Percentiles rank a stretch among this genome's conserved stretches.
phyloP scores from a whole-genome alignment of 495 filamentous ascomycete genomes.

The Halenospora varia region DNA sequence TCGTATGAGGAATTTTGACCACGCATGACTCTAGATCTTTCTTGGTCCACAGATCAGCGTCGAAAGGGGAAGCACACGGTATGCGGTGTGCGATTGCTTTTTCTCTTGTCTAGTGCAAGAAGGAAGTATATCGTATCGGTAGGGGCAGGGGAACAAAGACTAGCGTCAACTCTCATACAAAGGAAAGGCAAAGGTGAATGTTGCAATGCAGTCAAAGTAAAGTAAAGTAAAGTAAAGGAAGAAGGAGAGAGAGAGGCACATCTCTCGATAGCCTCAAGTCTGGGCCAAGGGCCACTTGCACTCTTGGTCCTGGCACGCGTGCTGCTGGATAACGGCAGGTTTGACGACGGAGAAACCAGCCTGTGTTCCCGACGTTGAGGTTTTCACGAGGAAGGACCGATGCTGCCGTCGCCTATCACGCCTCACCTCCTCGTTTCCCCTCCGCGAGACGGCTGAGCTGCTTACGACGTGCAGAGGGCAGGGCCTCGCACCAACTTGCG shows the following conservation, averaged over 20 bases:
- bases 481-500: too few species aligned
- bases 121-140: background rate
- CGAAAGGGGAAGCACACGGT: too few species aligned
- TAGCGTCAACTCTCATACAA: background rate
- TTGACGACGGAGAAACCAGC: background rate
- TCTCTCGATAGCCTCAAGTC: background rate
- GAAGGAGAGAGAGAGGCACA: background rate
- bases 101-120: background rate
- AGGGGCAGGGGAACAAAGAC: background rate
- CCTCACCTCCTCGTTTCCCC: background rate
- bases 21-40: background rate
- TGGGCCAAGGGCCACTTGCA: background rate
- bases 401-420: background rate
- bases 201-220: background rate
- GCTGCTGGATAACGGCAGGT: background rate
- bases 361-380: background rate
- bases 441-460: background rate
- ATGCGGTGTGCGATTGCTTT: background rate
- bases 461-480: background rate
- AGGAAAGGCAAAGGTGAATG: background rate
- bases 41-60: background rate
- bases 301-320: too few species aligned
- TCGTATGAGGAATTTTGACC: background rate
- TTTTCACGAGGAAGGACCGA: background rate
- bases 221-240: background rate